Conservation (phyloP, 345 rosid species). For the Lumnitzera littorea region DNA sequence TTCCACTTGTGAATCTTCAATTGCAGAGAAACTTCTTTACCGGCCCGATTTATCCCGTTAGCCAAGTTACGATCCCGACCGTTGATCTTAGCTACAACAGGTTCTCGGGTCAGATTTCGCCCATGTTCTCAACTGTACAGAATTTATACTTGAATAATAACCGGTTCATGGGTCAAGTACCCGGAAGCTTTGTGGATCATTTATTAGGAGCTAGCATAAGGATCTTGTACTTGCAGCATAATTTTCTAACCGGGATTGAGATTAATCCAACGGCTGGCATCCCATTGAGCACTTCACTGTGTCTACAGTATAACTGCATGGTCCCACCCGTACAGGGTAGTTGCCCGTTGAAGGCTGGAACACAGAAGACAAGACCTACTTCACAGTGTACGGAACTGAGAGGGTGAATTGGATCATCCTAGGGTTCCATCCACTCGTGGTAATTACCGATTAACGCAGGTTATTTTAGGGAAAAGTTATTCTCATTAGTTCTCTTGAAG, state of each 20-base stretch:
- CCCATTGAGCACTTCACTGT: slow-evolving; percentile 68
- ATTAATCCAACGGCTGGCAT: slow-evolving; percentile 79
- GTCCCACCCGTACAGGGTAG: slow-evolving; percentile 74
- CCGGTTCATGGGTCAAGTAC: slow-evolving; percentile 76
- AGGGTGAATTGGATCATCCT: slow-evolving; percentile 23
- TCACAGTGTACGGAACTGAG: slow-evolving; percentile 57
- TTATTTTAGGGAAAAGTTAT: no score
- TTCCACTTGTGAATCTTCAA: slow-evolving; percentile 60
- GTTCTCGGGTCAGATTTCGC: slow-evolving; percentile 61
- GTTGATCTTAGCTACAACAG: slow-evolving; percentile 81
- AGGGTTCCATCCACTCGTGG: no score
- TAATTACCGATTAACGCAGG: no score
- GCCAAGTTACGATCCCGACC: slow-evolving; percentile 49
- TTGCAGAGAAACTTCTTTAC: slow-evolving; percentile 63
- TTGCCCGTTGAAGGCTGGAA: slow-evolving; percentile 79
- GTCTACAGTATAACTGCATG: slow-evolving; percentile 91
- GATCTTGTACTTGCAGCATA: slow-evolving; percentile 75
- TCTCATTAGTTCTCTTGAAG: no score
- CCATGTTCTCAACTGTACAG: slow-evolving; percentile 73
- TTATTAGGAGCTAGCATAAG: slow-evolving; percentile 52
- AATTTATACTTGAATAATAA: slow-evolving; percentile 74
- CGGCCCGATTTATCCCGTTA: slow-evolving; percentile 50
- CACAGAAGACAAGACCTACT: slow-evolving; percentile 68
- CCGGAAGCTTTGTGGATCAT: slow-evolving; percentile 65
- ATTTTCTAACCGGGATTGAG: slow-evolving; percentile 71